These are phyloP conservation scores for Pleurotus cornucopiae DNA, from an alignment of 768 basidiomycete genomes.

Conservation along the genomic window DNA sequence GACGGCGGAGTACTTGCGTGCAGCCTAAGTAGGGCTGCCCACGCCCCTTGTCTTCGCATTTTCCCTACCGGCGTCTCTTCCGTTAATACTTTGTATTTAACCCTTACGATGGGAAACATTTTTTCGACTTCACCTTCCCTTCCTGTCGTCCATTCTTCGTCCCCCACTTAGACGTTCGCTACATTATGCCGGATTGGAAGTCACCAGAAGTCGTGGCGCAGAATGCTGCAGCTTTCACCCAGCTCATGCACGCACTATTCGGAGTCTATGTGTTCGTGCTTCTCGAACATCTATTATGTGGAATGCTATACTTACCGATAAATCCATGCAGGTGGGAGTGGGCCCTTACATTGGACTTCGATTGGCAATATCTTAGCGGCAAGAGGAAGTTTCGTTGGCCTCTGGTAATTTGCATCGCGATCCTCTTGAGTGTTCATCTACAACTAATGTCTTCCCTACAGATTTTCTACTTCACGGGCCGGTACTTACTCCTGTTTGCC, in stretches of 20 bases:
- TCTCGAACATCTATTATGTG: not conserved
- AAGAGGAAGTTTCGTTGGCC: conserved; percentile 64
- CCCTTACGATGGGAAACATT: not conserved
- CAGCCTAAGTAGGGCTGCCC: no score
- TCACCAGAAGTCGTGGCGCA: conserved; percentile 40
- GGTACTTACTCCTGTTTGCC: conserved; percentile 61
- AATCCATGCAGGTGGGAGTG: conserved; percentile 53
- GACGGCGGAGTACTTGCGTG: no score
- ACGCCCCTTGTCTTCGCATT: no score
- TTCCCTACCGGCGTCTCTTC: no score
- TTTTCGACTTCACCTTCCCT: conserved; percentile 6
- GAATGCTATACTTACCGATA: not conserved
- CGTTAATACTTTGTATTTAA: no score
- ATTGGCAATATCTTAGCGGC: conserved; percentile 57
- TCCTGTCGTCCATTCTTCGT: not conserved
- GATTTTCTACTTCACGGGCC: conserved; percentile 68
- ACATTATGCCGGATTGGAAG: conserved; percentile 51
- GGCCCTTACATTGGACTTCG: conserved; percentile 52
- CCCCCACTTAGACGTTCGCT: conserved; percentile 3
- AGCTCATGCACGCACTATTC: conserved; percentile 53
- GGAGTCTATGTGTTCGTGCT: conserved; percentile 49
- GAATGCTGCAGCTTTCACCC: conserved; percentile 41
- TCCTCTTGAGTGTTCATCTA: not conserved
- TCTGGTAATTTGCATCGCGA: conserved; percentile 36
- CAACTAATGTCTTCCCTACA: conserved; percentile 17